These are phyloP conservation scores for Daedaleopsis nitida DNA, from an alignment of 768 basidiomycete genomes.

Conservation along the genomic window DNA sequence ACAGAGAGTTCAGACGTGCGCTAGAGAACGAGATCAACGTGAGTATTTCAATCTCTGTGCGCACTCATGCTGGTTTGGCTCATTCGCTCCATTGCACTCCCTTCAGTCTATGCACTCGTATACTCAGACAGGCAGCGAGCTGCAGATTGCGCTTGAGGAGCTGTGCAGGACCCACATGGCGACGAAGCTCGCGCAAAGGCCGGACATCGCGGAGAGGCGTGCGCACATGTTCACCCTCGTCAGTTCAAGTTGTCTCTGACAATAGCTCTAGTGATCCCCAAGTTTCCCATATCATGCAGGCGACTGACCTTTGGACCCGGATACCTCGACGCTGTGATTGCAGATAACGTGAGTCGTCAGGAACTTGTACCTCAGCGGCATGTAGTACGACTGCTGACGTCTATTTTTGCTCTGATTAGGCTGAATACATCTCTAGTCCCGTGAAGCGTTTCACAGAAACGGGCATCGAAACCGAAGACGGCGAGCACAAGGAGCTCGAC, in stretches of 20 bases:
- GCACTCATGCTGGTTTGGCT: neutral
- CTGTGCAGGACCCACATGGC: constrained; percentile 49
- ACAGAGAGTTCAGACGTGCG: constrained; percentile 48
- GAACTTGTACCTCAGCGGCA: no score
- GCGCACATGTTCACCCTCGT: constrained; percentile 14
- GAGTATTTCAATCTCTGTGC: constrained; percentile 9
- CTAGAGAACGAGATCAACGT: constrained; percentile 56
- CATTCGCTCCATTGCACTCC: constrained; percentile 3
- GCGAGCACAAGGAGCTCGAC: constrained; percentile 55
- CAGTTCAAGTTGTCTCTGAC: neutral
- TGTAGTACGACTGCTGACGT: no score
- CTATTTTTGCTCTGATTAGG: constrained; percentile 36
- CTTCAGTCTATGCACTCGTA: constrained; percentile 41
- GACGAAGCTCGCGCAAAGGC: constrained; percentile 53
- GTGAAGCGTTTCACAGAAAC: constrained; percentile 54
- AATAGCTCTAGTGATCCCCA: constrained; percentile 50
- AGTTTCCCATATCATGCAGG: constrained; percentile 60
- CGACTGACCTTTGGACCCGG: constrained; percentile 71
- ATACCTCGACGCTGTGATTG: constrained; percentile 64
- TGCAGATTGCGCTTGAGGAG: constrained; percentile 26
- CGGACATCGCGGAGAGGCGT: constrained; percentile 62
- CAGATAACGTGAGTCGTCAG: constrained; percentile 52
- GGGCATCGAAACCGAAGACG: constrained; percentile 61
- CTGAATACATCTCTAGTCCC: constrained; percentile 51
- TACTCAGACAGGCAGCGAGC: constrained; percentile 34